Conservation (phyloP, 2,329 filamentous ascomycete genomes). For the Leptographium radiaticola region DNA sequence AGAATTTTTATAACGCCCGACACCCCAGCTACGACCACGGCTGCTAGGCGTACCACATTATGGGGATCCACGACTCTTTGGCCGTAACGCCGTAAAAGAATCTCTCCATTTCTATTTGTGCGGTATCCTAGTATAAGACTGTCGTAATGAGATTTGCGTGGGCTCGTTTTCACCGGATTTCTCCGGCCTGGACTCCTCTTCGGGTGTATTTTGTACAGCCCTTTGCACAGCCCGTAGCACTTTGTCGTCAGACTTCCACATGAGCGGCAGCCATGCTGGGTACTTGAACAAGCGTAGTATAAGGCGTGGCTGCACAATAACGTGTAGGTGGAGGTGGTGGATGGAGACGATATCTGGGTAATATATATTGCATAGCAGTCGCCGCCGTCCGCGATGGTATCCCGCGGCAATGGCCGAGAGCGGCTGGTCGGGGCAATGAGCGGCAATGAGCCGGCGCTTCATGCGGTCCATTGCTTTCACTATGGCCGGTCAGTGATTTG, state of each 20-base stretch:
- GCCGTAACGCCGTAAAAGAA: too few species aligned
- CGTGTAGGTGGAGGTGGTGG: background rate
- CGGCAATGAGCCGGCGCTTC: background rate
- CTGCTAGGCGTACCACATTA: too few species aligned
- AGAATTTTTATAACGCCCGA: too few species aligned
- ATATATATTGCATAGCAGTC: background rate
- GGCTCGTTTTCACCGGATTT: too few species aligned
- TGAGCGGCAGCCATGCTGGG: background rate
- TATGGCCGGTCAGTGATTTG: background rate
- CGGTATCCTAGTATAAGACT: too few species aligned
- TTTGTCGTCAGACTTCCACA: background rate
- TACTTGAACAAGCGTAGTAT: background rate
- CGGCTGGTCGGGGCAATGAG: background rate
- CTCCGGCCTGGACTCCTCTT: too few species aligned
- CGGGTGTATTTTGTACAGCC: too few species aligned
- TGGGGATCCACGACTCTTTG: too few species aligned
- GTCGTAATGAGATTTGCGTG: too few species aligned
- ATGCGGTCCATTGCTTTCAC: background rate
- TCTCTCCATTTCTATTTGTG: too few species aligned
- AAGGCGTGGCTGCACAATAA: background rate
- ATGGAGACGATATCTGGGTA: background rate
- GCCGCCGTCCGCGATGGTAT: background rate
- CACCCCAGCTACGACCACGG: too few species aligned
- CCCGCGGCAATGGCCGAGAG: background rate
- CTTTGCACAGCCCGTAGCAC: background rate